Base-by-base conservation (phyloP, 352 stramenopile species). In the Aphanomyces astaci region DNA sequence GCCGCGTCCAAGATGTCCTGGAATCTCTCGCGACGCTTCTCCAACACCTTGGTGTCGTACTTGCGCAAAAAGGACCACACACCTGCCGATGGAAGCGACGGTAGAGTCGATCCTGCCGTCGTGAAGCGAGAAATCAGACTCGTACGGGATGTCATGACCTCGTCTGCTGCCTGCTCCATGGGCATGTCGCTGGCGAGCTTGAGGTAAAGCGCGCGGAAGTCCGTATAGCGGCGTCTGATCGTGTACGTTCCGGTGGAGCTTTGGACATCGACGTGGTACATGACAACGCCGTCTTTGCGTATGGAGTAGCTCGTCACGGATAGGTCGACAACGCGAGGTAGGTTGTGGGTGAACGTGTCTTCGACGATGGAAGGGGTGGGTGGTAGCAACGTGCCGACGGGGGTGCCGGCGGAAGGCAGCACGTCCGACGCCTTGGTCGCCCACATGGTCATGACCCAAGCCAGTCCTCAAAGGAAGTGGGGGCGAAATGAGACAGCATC, bases 221-320 rank as follows among this genome's bases (percentile, higher is more conserved):
- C 84, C 24, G 79, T 78, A 72, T 89, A 94, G 30, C 86, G 84
- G 28, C 82, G 73, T 7, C 86, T 84, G 72, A 94, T 94, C 4
- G 86, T 94, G 78, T 94, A 94, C 3, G 86, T 90, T 40, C 81
- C 89, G 31, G 91, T 76, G 0, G 84, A 84, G 9, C 81, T 82
- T 66, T 90, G 88, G 49, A 94, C 90, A 59, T 94, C 86, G 55
- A 94, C 84, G 73, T 94, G 86, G 67, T 94, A 94, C 82, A 94
- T 91, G 63, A 94, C 86, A 36, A 81, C 73, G 25, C 78, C 78
- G 43, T 85, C 69, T 56, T 73, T 81, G 73, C 75, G 76, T 62
- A 85, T 73, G 65, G 78, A 85, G 57, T 85, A 75, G 71, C 75
- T 80, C 57, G 73, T 83, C 28, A 85, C 76, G 9, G 17, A 39